phyloP scores from a whole-genome alignment of 306 rosid genomes.

The Styphnolobium japonicum region DNA sequence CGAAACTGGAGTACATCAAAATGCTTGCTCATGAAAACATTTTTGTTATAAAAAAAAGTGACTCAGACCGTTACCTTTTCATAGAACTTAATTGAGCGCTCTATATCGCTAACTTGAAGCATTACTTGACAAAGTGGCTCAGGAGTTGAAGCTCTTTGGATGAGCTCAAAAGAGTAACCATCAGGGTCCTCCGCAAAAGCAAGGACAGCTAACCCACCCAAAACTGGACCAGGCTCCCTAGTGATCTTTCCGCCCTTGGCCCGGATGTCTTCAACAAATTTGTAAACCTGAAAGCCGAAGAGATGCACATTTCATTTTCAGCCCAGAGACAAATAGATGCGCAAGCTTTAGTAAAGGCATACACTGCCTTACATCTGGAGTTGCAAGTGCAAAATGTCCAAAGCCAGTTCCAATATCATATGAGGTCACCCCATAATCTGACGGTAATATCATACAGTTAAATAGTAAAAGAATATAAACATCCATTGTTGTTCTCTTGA shows the following conservation, averaged over 20 bases:
- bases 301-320: background rate
- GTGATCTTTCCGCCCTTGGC: conserved; percentile 61
- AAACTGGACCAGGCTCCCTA: conserved; percentile 67
- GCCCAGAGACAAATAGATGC: background rate
- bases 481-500: too few species aligned
- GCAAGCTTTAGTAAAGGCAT: background rate
- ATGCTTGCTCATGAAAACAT: background rate
- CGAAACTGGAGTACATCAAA: too few species aligned
- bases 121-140: conserved; percentile 76
- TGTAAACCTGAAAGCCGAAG: conserved; percentile 42
- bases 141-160: conserved; percentile 55
- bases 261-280: conserved; percentile 51
- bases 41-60: background rate
- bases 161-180: conserved; percentile 63
- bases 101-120: conserved; percentile 75
- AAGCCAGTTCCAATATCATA: conserved; percentile 70
- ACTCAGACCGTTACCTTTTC: conserved; percentile 46
- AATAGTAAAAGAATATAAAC: background rate
- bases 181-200: conserved; percentile 76
- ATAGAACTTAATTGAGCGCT: conserved; percentile 62
- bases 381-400: conserved; percentile 65
- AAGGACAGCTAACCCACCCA: conserved; percentile 51
- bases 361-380: conserved; percentile 50
- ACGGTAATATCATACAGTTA: background rate
- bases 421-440: conserved; percentile 67